Base-by-base conservation (phyloP, 2,329 filamentous ascomycete genomes). In the Neofusicoccum umdonicola region DNA sequence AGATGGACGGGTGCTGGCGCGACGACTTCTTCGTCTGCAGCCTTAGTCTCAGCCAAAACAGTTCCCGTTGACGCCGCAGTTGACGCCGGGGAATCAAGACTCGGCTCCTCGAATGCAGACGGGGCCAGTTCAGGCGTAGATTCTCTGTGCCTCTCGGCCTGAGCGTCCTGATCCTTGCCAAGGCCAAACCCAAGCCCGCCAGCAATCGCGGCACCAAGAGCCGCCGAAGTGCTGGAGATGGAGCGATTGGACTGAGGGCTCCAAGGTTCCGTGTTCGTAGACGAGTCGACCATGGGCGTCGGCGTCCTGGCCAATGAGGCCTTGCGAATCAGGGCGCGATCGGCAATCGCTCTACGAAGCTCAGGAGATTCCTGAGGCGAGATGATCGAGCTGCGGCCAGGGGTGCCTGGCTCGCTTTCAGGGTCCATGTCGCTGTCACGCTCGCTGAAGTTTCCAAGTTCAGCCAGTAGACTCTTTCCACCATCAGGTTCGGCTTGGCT, bases 381-480 rank as follows among this genome's bases (percentile, higher is more conserved):
- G 48, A 57, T 27, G 19, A 63, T 52, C 6, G 58, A 48, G 50
- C 35, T 42, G 12, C 63, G 56, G n/a, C 63, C 56, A 44, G 60
- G 60, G 39, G 65, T 64, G 42, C 54, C 61, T 74, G 35, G 75
- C 76, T 45, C 74, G 73, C 52, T 78, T 17, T 62, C 70, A 63
- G 74, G 76, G 45, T 70, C 72, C 41, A 74, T 81, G 31, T 90
- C 88, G 67, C 90, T 89, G 66, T 92, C 90, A 67, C 92, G 91
- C 69, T 90, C 81, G 64, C 87, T 89, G 48, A 97, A 81, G 69
- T 92, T 91, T 62, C 90, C 92, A 47, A 99, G 84, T 77, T 99
- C 95, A 45, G 93, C 93, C 74, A 95, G 96, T 58, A 99, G 82
- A 72, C 90, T 98, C 80, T 97, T 91, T 15, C 87, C 85, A 68